Conservation (phyloP, 2,329 filamentous ascomycete genomes). For the Trichoderma guizhouense region DNA sequence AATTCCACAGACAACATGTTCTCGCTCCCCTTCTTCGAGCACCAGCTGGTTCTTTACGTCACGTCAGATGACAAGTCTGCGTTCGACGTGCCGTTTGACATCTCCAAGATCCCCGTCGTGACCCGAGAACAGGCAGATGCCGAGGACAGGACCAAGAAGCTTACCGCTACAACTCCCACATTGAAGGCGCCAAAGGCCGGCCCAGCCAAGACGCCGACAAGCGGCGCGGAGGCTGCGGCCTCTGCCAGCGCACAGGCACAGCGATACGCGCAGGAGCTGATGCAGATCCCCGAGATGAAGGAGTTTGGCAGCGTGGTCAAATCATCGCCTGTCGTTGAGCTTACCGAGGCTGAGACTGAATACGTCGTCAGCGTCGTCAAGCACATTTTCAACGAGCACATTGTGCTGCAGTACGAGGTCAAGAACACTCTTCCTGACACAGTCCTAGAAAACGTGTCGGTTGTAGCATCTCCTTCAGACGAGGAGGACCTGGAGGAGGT, state of each 20-base stretch:
- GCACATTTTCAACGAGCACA: constrained; percentile 95
- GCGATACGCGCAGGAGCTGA: constrained; percentile 82
- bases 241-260: constrained; percentile 77
- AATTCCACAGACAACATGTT: constrained; percentile 76
- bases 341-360: constrained; percentile 96
- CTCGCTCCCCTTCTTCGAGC: constrained; percentile 89
- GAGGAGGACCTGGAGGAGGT: constrained; percentile 85
- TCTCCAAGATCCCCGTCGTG: constrained; percentile 85
- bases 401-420: constrained; percentile 94
- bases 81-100: constrained; percentile 84
- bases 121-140: constrained; percentile 94
- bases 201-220: constrained; percentile 66
- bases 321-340: constrained; percentile 78
- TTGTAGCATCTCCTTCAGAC: constrained; percentile 74
- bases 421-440: constrained; percentile 95
- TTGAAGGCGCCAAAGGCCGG: constrained; percentile 88
- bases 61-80: constrained; percentile 85
- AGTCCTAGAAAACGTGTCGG: constrained; percentile 82
- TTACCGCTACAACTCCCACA: constrained; percentile 85
- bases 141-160: constrained; percentile 95
- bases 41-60: constrained; percentile 96
- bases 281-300: constrained; percentile 86
- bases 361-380: constrained; percentile 93
- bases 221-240: constrained; percentile 70
- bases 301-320: constrained; percentile 89